A percentile compares a stretch with the other conserved stretches of the same genome.
Conservation (phyloP, 176 grass and related monocot species). For the Luzula sylvatica region DNA sequence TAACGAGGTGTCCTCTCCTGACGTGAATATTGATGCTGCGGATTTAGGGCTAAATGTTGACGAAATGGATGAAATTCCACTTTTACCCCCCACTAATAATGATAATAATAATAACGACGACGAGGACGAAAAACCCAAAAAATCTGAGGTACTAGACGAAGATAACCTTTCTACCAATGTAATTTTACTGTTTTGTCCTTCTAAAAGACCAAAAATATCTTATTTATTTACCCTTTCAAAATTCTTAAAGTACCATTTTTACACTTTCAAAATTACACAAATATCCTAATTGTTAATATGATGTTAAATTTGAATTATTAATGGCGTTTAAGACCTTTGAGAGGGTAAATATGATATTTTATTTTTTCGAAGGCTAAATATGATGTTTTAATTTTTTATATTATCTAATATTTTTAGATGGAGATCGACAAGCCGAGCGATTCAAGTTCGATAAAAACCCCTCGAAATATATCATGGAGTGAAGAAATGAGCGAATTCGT, state of each 20-base stretch:
- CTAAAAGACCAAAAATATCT: too few species aligned
- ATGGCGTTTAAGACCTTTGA: too few species aligned
- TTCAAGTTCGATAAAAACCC: background rate
- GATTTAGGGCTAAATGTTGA: background rate
- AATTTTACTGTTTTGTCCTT: too few species aligned
- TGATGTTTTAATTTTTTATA: slow-evolving; percentile 3
- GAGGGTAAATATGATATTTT: background rate
- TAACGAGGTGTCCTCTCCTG: background rate
- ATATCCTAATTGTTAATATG: too few species aligned
- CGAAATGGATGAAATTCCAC: background rate
- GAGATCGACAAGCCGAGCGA: background rate
- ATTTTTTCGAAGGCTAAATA: background rate
- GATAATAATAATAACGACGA: background rate
- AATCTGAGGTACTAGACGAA: background rate
- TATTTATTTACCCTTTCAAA: too few species aligned
- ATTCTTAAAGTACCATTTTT: too few species aligned
- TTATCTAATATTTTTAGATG: background rate
- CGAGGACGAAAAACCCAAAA: background rate
- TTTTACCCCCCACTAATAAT: background rate
- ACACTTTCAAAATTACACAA: too few species aligned
- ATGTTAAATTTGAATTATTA: too few species aligned
- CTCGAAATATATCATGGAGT: slow-evolving; percentile 7
- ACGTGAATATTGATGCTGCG: background rate
- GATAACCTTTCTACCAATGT: background rate
- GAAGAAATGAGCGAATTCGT: background rate